A percentile compares a stretch with the other conserved stretches of the same genome.
Evolutionary conservation across 306 rosid species (phyloP).

Genomic region (Dalbergia cochinchinensis): DNA sequence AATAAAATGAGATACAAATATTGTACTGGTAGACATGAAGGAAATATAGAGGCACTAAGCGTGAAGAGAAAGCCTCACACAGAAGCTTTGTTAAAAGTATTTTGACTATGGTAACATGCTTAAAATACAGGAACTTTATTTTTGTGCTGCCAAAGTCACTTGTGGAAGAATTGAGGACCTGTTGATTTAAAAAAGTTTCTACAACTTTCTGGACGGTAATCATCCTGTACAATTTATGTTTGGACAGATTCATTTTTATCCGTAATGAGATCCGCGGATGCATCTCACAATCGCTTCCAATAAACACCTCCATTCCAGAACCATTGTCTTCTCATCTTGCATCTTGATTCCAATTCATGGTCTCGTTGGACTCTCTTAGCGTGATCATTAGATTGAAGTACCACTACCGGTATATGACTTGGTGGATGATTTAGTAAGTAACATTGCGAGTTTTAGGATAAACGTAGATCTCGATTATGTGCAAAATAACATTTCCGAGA

Average conservation of each 20-base stretch:
- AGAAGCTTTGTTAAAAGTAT: slow-evolving; percentile 20
- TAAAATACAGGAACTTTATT: not conserved
- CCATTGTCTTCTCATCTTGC: not conserved
- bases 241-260: not conserved
- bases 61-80: slow-evolving; percentile 1
- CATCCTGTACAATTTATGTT: not conserved
- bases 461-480: slow-evolving; percentile 34
- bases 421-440: slow-evolving; percentile 22
- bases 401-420: slow-evolving; percentile 11
- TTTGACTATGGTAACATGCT: slow-evolving; percentile 3
- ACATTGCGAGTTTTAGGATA: slow-evolving; percentile 33
- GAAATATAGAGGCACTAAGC: not conserved
- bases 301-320: slow-evolving; percentile 13
- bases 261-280: not conserved
- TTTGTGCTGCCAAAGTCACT: not conserved
- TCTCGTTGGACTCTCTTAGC: not conserved
- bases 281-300: slow-evolving; percentile 8
- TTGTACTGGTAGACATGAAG: not conserved
- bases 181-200: slow-evolving; percentile 1
- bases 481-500: slow-evolving; percentile 40
- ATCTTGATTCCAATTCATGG: slow-evolving; percentile 1
- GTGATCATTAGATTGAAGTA: slow-evolving; percentile 5
- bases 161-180: not conserved
- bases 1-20: slow-evolving; percentile 7
- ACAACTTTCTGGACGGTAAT: not conserved